Base-by-base conservation (phyloP, 1,284 basidiomycete genomes). In the Bondarzewia mesenterica region DNA sequence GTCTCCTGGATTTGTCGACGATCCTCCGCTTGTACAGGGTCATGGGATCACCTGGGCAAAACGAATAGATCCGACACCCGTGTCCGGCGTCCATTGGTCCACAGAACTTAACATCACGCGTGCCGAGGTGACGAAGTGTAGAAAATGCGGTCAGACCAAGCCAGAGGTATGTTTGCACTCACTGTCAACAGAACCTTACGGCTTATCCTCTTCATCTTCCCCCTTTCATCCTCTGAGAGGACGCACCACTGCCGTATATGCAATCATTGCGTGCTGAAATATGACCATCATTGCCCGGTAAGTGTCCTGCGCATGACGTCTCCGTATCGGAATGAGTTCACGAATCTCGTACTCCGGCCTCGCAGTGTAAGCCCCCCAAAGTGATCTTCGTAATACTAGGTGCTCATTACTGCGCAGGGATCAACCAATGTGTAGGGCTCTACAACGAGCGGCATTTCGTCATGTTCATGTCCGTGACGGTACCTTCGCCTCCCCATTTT, bases 371-470 rank as follows among this genome's bases (percentile, higher is more conserved):
- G 38, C 20, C 38, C 21, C 8, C 32, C 32, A 35, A 35, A n/a
- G n/a, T n/a, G 32, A 35, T 35, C 32, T n/a, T 35, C 32, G 32
- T 35, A 8, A 32, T 44, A 15, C 38, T 10, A 32, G 12, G 8
- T 32, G 20, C 26, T 54, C 54, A 52, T 52, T 42, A 46, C 50
- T 16, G 46, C 43, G 29, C 65, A 87, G 93, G 95, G 95, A 85
- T 99, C 56, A 98, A 98, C 63, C 89, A 92, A 75, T 98, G 94
- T 59, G 91, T 99, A 21, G 95, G 96, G 2, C 64, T 98, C 6
- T 76, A 95, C 62, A 99, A 99, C 61, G 94, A 98, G 64, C 80
- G 95, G 0, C 92, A 98, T 67, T 99, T 99, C 59, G 77, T 96
- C 27, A 72, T 98, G 29, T 99, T 98, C 76, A 86, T 98, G 91